These are phyloP conservation scores for Alternaria ethzedia DNA, from an alignment of 2,329 filamentous ascomycete genomes.

Conservation along the genomic window DNA sequence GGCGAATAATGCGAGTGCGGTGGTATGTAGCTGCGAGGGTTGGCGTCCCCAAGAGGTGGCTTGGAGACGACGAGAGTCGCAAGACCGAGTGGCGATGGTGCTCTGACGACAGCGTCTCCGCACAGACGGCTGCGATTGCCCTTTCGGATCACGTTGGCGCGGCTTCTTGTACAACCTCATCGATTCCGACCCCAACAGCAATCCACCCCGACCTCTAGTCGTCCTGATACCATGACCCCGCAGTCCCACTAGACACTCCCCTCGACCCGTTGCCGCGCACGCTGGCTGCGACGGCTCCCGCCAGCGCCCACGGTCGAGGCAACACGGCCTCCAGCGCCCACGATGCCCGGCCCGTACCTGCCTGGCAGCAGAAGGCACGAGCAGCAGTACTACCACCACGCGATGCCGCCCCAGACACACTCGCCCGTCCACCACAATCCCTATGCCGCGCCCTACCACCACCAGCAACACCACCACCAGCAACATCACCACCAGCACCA, in stretches of 20 bases:
- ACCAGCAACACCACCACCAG: slow-evolving; percentile 25
- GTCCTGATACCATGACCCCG: slow-evolving; percentile 45
- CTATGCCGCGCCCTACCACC: slow-evolving; percentile 45
- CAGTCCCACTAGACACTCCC: slow-evolving; percentile 5
- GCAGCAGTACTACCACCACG: slow-evolving; percentile 44
- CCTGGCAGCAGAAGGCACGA: slow-evolving; percentile 52
- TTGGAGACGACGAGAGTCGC: slow-evolving; percentile 12
- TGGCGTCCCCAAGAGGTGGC: slow-evolving; percentile 20
- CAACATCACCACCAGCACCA: slow-evolving; percentile 38
- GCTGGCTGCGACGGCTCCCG: slow-evolving; percentile 46
- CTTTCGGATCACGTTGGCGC: slow-evolving; percentile 11
- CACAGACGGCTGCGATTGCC: slow-evolving; percentile 17
- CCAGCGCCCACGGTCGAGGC: slow-evolving; percentile 50
- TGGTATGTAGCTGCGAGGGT: neutral
- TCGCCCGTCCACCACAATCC: slow-evolving; percentile 27
- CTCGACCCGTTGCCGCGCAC: slow-evolving; percentile 44
- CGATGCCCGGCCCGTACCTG: slow-evolving; percentile 71
- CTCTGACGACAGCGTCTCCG: slow-evolving; percentile 14
- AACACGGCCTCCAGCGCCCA: slow-evolving; percentile 65
- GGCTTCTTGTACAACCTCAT: slow-evolving; percentile 24
- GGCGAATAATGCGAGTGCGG: neutral
- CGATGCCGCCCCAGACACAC: slow-evolving; percentile 25
- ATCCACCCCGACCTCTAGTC: slow-evolving; percentile 19
- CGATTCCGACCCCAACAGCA: slow-evolving; percentile 4
- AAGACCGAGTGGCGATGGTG: slow-evolving; percentile 13